Percentiles rank a stretch among this genome's conserved stretches.
Evolutionary conservation across 2,329 filamentous ascomycete species (phyloP).

Genomic region (Apiospora aurea): DNA sequence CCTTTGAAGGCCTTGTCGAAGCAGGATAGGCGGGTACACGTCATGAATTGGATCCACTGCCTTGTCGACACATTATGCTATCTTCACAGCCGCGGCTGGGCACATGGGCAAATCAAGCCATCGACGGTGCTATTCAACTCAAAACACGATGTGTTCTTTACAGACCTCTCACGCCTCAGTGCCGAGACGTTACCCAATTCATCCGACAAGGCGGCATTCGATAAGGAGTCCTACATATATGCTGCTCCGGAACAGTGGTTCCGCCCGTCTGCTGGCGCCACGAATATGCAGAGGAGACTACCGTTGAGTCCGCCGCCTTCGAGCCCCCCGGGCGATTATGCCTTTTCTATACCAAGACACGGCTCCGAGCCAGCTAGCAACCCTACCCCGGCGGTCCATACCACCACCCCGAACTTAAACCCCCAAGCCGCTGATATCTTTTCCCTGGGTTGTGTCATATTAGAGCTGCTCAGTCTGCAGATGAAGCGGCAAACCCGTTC

Average conservation of each 20-base stretch:
- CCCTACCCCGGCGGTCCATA: slow-evolving; percentile 44
- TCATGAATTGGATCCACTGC: slow-evolving; percentile 80
- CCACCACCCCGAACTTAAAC: slow-evolving; percentile 53
- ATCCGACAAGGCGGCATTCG: slow-evolving; percentile 58
- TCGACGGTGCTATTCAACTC: slow-evolving; percentile 73
- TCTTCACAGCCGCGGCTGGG: slow-evolving; percentile 68
- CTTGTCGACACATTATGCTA: slow-evolving; percentile 72
- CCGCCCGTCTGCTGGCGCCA: slow-evolving; percentile 47
- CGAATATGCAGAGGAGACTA: slow-evolving; percentile 40
- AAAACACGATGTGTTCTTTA: slow-evolving; percentile 71
- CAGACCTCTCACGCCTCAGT: slow-evolving; percentile 63
- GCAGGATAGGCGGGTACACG: slow-evolving; percentile 61
- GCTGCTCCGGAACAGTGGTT: slow-evolving; percentile 72
- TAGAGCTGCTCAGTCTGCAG: slow-evolving; percentile 74
- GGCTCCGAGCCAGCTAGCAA: slow-evolving; percentile 36
- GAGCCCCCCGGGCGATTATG: slow-evolving; percentile 46
- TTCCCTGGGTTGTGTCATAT: slow-evolving; percentile 74
- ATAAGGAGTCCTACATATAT: slow-evolving; percentile 76
- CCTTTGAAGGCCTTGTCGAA: slow-evolving; percentile 69
- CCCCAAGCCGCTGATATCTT: slow-evolving; percentile 73
- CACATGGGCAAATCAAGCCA: slow-evolving; percentile 74
- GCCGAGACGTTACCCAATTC: slow-evolving; percentile 50
- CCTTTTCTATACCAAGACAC: slow-evolving; percentile 42
- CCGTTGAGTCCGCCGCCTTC: slow-evolving; percentile 39
- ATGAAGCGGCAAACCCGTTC: slow-evolving; percentile 71